Base-by-base conservation (phyloP, 2,329 filamentous ascomycete genomes). In the Stagonosporopsis chrysanthemi region DNA sequence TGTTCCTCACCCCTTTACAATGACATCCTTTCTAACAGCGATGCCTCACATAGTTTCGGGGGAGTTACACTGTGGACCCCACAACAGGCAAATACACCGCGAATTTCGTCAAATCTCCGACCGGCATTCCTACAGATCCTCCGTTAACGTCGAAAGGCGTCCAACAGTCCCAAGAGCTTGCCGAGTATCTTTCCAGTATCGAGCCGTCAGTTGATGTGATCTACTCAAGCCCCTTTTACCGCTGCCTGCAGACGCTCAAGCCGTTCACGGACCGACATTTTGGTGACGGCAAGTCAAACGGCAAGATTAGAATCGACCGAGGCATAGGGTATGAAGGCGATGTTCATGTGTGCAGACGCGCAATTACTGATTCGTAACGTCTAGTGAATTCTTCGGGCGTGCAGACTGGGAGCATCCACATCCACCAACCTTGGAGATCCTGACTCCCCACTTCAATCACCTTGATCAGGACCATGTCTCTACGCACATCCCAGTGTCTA, bases 341-440 rank as follows among this genome's bases (percentile, higher is more conserved):
- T 19, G n/a, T 47, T 19, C 11, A 15, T n/a, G 2, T 39, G n/a
- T 29, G 47, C 9, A 15, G 4, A 23, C 41, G 26, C 81, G 44
- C 86, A 88, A 66, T 77, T 80, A 53, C 60, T 62, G 44, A 61
- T 43, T 36, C 38, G 26, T 22, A 8, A 17, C 56, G 68, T 22
- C 88, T 36, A 89, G 91, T 60, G 95, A 99, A 80, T 98, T 95
- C 89, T 98, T 95, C 75, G 95, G 95, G 24, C 83, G 86, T 44
- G 92, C 93, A 15, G 87, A 87, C 58, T 97, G 97, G 76, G 84
- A 90, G 52, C 95, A 98, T 70, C 95, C 95, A 0, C 82, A 84
- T 15, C 92, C 94, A 2, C 91, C 92, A 2, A 77, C 84, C 3
- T 79, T 88, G 14, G 68, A 81, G 26, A 79, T 84, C 31, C 82